Conservation (phyloP, 805 yeast species). For the Candida easanensis region DNA sequence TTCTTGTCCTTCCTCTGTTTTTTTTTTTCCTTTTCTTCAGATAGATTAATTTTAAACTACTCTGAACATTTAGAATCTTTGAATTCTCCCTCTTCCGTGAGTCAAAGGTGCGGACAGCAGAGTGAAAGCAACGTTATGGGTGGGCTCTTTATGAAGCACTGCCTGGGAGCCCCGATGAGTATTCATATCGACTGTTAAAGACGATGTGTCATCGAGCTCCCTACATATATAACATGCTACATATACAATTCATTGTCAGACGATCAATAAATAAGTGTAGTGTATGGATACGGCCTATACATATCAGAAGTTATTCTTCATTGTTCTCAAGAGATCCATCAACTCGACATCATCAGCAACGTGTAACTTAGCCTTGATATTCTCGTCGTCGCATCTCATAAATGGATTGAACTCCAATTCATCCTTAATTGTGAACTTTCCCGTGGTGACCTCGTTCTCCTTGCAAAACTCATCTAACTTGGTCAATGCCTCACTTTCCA, state of each 20-base stretch:
- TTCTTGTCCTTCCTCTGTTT: not conserved
- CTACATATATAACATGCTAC: too few species aligned
- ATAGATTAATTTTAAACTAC: constrained; percentile 29
- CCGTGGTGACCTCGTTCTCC: constrained; percentile 74
- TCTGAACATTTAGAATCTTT: constrained; percentile 42
- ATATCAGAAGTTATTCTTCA: constrained; percentile 57
- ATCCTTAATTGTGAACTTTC: constrained; percentile 78
- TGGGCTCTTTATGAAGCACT: constrained; percentile 3
- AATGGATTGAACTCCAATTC: constrained; percentile 86
- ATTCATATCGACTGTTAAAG: too few species aligned
- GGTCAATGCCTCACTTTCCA: constrained; percentile 43
- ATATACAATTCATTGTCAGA: too few species aligned
- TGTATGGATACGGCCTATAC: not conserved
- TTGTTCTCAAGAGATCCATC: constrained; percentile 68
- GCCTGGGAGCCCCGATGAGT: not conserved
- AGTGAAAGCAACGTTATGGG: constrained; percentile 34
- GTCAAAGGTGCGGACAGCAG: constrained; percentile 51
- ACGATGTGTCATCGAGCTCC: too few species aligned
- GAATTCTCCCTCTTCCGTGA: constrained; percentile 27
- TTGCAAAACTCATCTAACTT: constrained; percentile 49
- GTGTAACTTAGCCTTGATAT: constrained; percentile 58
- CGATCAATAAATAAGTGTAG: not conserved
- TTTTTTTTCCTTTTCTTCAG: constrained; percentile 25
- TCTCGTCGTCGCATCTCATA: constrained; percentile 70
- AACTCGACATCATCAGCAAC: constrained; percentile 47